Evolutionary conservation across 140 eudicot species (phyloP).

Genomic region (Anethum foeniculum): DNA sequence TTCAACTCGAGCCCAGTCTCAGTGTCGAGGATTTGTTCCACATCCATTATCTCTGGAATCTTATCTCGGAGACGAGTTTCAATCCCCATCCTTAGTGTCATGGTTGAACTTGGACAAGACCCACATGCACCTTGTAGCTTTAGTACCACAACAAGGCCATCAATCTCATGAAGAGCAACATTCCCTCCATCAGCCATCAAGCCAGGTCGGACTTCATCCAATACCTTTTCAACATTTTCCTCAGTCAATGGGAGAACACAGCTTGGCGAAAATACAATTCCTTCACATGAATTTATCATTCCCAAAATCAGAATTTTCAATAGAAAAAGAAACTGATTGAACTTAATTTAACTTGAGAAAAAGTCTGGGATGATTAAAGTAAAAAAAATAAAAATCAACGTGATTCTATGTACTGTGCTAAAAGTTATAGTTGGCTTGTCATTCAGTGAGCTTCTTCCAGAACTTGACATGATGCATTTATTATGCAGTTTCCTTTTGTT

Average conservation of each 20-base stretch:
- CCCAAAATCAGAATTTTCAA: background rate
- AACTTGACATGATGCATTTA: background rate
- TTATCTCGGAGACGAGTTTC: constrained; percentile 83
- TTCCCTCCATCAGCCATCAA: constrained; percentile 99
- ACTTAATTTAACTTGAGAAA: background rate
- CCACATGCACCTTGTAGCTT: constrained; percentile 98
- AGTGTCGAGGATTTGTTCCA: constrained; percentile 67
- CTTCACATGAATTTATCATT: constrained; percentile 22
- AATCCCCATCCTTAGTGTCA: constrained; percentile 86
- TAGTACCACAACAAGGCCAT: constrained; percentile 76
- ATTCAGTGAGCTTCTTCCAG: background rate
- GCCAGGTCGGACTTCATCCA: constrained; percentile 87
- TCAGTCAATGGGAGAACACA: constrained; percentile 85
- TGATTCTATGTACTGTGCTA: background rate
- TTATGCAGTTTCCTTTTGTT: background rate
- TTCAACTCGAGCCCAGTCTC: constrained; percentile 93
- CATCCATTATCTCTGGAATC: constrained; percentile 82
- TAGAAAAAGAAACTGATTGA: background rate
- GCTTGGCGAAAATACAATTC: constrained; percentile 43
- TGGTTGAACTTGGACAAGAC: constrained; percentile 91
- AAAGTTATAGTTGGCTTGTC: background rate
- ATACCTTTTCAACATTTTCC: constrained; percentile 87
- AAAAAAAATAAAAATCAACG: background rate
- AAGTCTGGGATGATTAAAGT: background rate
- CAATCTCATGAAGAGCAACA: constrained; percentile 85